Conservation (phyloP, 768 basidiomycete genomes). For the Jaapia argillacea region DNA sequence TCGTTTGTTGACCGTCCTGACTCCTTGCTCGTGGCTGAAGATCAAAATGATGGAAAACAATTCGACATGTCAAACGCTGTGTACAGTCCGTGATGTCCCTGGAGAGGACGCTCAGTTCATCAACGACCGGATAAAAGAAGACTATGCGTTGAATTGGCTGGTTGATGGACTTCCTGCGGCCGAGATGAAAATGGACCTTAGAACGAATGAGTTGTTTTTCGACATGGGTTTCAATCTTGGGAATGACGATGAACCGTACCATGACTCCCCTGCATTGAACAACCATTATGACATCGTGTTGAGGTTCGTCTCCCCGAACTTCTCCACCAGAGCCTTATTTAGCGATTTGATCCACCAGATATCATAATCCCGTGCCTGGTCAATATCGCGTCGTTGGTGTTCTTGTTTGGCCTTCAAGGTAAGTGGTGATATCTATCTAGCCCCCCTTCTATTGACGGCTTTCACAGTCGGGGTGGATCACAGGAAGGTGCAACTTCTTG, state of each 20-base stretch:
- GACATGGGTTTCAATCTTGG: constrained; percentile 96
- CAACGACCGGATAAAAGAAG: constrained; percentile 84
- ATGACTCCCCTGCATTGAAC: constrained; percentile 62
- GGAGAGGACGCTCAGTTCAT: constrained; percentile 78
- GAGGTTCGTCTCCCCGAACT: constrained; percentile 31
- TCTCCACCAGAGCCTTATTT: no score
- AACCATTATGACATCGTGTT: constrained; percentile 90
- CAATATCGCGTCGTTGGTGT: constrained; percentile 89
- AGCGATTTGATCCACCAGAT: no score
- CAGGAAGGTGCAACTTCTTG: constrained; percentile 47
- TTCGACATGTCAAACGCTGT: constrained; percentile 68
- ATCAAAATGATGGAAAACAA: constrained; percentile 76
- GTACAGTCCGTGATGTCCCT: constrained; percentile 43
- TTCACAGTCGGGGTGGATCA: constrained; percentile 50
- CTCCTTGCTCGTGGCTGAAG: constrained; percentile 24
- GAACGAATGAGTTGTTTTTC: constrained; percentile 79
- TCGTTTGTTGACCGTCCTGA: background rate
- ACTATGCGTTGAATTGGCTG: constrained; percentile 92
- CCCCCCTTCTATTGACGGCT: background rate
- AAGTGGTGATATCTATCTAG: background rate
- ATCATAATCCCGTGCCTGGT: constrained; percentile 61
- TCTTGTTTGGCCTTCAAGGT: constrained; percentile 68
- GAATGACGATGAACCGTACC: constrained; percentile 45
- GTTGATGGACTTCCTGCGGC: constrained; percentile 91
- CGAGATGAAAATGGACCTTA: constrained; percentile 78